Percentiles rank a stretch among this genome's conserved stretches.
These are phyloP conservation scores for Aechmea fasciata DNA, from an alignment of 176 grass and related monocot species.

Conservation along the genomic window DNA sequence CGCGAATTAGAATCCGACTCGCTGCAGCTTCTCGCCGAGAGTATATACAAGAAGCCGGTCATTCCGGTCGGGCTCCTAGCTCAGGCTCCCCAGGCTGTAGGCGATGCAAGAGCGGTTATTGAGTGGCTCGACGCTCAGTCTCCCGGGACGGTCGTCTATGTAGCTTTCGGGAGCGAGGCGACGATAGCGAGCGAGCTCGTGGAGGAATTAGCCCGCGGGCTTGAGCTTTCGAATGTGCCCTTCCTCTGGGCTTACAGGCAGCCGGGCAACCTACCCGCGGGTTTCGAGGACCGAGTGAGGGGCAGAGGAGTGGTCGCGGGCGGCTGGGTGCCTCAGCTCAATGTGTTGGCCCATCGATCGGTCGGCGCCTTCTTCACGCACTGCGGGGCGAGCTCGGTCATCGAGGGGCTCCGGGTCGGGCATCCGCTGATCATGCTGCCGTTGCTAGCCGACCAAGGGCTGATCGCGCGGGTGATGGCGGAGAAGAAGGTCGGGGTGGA, in stretches of 20 bases:
- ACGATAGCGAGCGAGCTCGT: conserved; percentile 16
- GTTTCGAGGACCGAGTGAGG: conserved; percentile 23
- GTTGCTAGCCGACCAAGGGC: conserved; percentile 21
- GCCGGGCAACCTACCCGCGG: conserved; percentile 6
- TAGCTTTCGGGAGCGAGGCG: conserved; percentile 52
- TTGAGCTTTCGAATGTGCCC: conserved; percentile 34
- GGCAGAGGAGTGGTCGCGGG: conserved; percentile 1
- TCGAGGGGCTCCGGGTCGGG: conserved; percentile 48
- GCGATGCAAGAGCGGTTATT: not conserved
- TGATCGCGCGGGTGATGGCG: conserved; percentile 22
- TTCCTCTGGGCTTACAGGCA: conserved; percentile 49
- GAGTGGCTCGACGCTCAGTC: conserved; percentile 38
- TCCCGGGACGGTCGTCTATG: conserved; percentile 33
- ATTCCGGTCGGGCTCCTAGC: conserved; percentile 28
- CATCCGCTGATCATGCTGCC: conserved; percentile 44
- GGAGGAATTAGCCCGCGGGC: conserved; percentile 39
- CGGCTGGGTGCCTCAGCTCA: conserved; percentile 41
- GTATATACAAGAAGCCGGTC: conserved; percentile 11
- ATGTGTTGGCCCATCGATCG: conserved; percentile 22
- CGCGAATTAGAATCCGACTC: conserved; percentile 20
- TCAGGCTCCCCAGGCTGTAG: not conserved
- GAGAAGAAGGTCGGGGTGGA: conserved; percentile 9
- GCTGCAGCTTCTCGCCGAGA: conserved; percentile 20
- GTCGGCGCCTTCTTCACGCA: conserved; percentile 52
- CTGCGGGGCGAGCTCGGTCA: conserved; percentile 55